Evolutionary conservation across 2,329 filamentous ascomycete genomes (phyloP).

Genomic region (Emergomyces pasteurianus): DNA sequence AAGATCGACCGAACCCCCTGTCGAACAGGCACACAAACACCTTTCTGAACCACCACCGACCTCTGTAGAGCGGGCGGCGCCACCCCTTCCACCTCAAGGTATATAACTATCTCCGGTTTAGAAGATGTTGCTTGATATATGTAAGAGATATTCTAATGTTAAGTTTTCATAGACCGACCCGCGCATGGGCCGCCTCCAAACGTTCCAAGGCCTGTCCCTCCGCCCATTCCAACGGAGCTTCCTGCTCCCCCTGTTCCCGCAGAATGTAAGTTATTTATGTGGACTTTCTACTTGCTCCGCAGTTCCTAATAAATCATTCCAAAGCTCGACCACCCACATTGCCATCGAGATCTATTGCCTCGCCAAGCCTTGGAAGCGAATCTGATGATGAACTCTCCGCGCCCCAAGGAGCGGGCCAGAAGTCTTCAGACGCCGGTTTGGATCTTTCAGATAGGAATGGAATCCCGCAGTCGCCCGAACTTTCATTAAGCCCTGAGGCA

Average conservation of each 20-base stretch:
- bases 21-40: slow-evolving; percentile 29
- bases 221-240: slow-evolving; percentile 23
- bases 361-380: slow-evolving; percentile 66
- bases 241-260: slow-evolving; percentile 27
- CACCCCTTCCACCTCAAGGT: slow-evolving; percentile 41
- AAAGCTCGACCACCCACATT: slow-evolving; percentile 52
- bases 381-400: slow-evolving; percentile 76
- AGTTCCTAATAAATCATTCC: slow-evolving; percentile 9
- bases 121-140: slow-evolving; percentile 2
- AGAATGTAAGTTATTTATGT: slow-evolving; percentile 43
- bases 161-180: slow-evolving; percentile 29
- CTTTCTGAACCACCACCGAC: slow-evolving; percentile 21
- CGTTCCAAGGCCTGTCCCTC: slow-evolving; percentile 28
- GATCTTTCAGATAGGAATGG: slow-evolving; percentile 6
- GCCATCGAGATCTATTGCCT: slow-evolving; percentile 43
- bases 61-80: slow-evolving; percentile 30
- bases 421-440: slow-evolving; percentile 13
- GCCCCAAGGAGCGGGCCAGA: slow-evolving; percentile 16
- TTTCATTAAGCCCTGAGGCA: background rate
- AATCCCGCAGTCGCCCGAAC: background rate
- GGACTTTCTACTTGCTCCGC: background rate
- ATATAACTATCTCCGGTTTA: slow-evolving; percentile 18
- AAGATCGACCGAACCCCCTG: slow-evolving; percentile 2
- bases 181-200: slow-evolving; percentile 32
- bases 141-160: background rate